Evolutionary conservation across 179 eudicot species (phyloP).

Genomic region (Beta lomatogona): DNA sequence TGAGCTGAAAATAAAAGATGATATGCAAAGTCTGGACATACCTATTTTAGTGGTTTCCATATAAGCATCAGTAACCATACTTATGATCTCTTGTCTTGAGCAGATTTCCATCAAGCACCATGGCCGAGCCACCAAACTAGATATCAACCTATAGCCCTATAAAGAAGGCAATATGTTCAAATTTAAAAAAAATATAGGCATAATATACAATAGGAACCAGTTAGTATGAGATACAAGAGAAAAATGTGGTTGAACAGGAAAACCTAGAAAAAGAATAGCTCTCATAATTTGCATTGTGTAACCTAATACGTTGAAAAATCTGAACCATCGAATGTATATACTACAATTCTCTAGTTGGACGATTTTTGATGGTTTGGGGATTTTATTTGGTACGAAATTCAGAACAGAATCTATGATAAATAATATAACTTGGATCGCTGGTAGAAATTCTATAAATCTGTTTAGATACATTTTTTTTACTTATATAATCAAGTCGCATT

Average conservation of each 20-base stretch:
- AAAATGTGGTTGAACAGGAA: background rate
- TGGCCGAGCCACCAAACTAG: conserved; percentile 67
- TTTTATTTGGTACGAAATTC: too few relatives aligned
- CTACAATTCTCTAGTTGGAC: too few relatives aligned
- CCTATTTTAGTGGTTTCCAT: conserved; percentile 79
- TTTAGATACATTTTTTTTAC: too few relatives aligned
- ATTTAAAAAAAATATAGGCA: background rate
- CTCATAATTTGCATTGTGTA: too few relatives aligned
- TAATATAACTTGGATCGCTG: too few relatives aligned
- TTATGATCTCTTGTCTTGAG: conserved; percentile 77
- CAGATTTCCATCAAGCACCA: conserved; percentile 93
- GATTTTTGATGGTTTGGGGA: too few relatives aligned
- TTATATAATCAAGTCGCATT: too few relatives aligned
- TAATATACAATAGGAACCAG: background rate
- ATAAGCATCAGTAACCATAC: conserved; percentile 58
- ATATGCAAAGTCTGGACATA: conserved; percentile 18
- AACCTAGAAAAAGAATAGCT: background rate
- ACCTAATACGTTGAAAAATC: too few relatives aligned
- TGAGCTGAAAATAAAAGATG: background rate
- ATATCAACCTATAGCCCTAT: conserved; percentile 82
- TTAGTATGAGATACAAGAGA: background rate
- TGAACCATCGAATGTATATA: too few relatives aligned
- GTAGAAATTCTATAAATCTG: too few relatives aligned
- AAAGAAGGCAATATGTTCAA: conserved; percentile 12
- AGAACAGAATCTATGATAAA: too few relatives aligned